These are phyloP conservation scores for Avena atlantica DNA, from an alignment of 176 grass and related monocot genomes.

Conservation along the genomic window DNA sequence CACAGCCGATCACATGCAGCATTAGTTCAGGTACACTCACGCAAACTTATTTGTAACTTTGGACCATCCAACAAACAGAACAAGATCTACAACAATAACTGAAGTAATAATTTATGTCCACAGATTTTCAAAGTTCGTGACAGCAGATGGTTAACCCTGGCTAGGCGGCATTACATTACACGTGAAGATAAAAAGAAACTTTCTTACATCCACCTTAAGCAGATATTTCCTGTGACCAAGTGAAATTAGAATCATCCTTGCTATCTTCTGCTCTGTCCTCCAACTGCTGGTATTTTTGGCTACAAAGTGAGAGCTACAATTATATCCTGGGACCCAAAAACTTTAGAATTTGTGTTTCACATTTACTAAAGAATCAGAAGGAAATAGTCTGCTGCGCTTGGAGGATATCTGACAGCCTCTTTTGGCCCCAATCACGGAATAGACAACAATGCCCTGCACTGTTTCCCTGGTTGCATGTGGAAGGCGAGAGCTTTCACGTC, in stretches of 20 bases:
- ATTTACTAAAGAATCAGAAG: constrained; percentile 67
- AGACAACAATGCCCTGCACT: constrained; percentile 32
- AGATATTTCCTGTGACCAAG: constrained; percentile 19
- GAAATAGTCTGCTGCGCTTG: constrained; percentile 25
- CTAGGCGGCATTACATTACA: constrained; percentile 52
- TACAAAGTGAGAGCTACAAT: constrained; percentile 61
- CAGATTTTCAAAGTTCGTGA: neutral
- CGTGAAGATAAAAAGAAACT: neutral
- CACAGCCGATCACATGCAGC: neutral
- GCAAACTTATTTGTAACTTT: constrained; percentile 14
- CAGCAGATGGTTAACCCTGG: constrained; percentile 44
- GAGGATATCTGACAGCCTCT: constrained; percentile 37
- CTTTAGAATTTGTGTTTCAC: constrained; percentile 54
- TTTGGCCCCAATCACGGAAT: constrained; percentile 41
- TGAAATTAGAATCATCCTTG: constrained; percentile 50
- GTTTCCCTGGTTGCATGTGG: constrained; percentile 45
- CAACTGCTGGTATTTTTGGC: constrained; percentile 41
- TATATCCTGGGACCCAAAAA: constrained; percentile 51
- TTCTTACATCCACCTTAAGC: constrained; percentile 31
- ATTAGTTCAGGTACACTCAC: neutral
- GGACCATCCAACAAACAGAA: neutral
- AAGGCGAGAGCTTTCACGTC: constrained; percentile 35
- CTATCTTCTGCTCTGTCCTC: constrained; percentile 42
- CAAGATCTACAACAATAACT: constrained; percentile 24
- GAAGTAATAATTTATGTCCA: constrained; percentile 25